Base-by-base conservation (phyloP, 257 asterid genomes). In the Perilla frutescens region DNA sequence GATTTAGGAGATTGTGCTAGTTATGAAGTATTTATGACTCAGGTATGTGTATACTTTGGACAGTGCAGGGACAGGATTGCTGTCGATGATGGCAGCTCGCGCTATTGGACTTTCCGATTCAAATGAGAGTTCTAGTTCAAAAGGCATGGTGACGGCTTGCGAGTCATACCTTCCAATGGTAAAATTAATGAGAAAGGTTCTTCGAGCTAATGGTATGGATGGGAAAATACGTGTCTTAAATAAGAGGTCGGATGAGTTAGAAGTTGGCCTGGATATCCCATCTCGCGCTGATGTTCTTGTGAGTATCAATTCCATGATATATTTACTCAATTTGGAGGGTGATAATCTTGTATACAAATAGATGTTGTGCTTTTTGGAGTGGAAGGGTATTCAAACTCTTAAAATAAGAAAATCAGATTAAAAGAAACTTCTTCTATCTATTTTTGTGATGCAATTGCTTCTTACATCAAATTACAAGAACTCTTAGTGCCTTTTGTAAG, bases 161-260 rank as follows among this genome's bases (percentile, higher is more conserved):
- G 97, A 94, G 86, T 94, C 99, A 8, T 94, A 94, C 83, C 96
- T 91, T 81, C 99, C 99, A 14, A 94, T 91, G 97, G 89, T 91
- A 13, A 94, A 94, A 76, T 78, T 94, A 83, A 85, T 83, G 91
- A 87, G 90, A 78, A 87, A 84, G 79, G 99, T 90, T 66, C 78
- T 91, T 55, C 87, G 88, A 59, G 85, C 85, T 62, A 91, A 91
- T 71, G 81, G 84, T 49, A 79, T 90, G 91, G 93, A 86, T 37
- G 80, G 87, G 70, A 84, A 81, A 73, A 75, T 94, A 77, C 87
- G 83, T 29, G 64, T 94, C 72, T 73, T 90, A 57, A 87, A 91
- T 84, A 91, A 90, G 93, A 84, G 99, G 83, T 94, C 97, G 2
- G 99, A 94, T 88, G 97, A 94, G 77, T 62, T 91, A 78, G 86